Conservation (phyloP, 1,139 yeast genomes). For the Geotrichum restrictum region DNA sequence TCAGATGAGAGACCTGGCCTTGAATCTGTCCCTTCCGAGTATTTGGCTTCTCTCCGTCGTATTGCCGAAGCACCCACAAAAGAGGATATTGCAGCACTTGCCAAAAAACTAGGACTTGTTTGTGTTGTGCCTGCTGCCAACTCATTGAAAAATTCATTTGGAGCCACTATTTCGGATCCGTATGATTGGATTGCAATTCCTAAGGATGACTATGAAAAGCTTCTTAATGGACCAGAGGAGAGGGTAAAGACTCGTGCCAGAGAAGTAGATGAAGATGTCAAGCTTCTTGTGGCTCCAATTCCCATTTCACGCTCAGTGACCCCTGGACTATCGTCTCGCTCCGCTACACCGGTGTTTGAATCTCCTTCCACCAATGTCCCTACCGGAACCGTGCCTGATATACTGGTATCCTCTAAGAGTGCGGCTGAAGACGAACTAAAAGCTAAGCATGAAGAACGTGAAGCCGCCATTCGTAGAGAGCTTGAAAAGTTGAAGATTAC, state of each 20-base stretch:
- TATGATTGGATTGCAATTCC: slow-evolving; percentile 47
- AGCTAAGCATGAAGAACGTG: not conserved
- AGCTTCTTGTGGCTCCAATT: not conserved
- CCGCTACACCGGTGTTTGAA: slow-evolving; percentile 6
- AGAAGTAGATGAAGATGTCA: slow-evolving; percentile 22
- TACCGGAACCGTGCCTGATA: too few relatives aligned
- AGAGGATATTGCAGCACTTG: slow-evolving; percentile 34
- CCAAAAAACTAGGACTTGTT: slow-evolving; percentile 32
- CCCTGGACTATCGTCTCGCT: slow-evolving; percentile 4
- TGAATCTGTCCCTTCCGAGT: slow-evolving; percentile 38
- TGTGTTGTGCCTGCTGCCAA: slow-evolving; percentile 12
- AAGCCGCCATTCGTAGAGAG: too few relatives aligned
- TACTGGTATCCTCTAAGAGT: too few relatives aligned
- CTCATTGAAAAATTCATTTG: slow-evolving; percentile 1
- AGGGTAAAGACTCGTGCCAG: slow-evolving; percentile 11
- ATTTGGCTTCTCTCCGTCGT: slow-evolving; percentile 34
- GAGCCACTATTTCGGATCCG: slow-evolving; percentile 8
- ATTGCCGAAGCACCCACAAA: slow-evolving; percentile 37
- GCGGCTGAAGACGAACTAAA: not conserved
- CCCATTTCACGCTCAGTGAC: slow-evolving; percentile 7
- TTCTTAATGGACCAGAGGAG: slow-evolving; percentile 25
- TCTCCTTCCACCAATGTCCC: too few relatives aligned
- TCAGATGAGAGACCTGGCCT: slow-evolving; percentile 22
- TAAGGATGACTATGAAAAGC: slow-evolving; percentile 30
- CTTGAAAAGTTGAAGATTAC: too few relatives aligned